Evolutionary conservation across 352 stramenopile genomes (phyloP).

Genomic region (Phytophthora pluvialis): DNA sequence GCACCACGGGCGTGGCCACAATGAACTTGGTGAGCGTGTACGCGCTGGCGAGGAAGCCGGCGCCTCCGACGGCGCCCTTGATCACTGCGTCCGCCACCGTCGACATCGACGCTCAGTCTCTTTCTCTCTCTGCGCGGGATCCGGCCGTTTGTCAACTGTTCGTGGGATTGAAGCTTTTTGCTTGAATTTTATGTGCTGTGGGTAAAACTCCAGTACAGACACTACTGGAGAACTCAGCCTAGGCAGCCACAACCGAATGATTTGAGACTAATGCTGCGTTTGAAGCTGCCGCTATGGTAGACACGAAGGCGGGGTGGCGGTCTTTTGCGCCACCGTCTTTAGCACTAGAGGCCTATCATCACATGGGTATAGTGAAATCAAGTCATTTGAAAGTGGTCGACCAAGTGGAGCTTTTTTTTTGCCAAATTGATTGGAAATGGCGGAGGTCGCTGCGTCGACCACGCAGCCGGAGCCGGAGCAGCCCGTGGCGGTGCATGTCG

Average conservation of each 20-base stretch:
- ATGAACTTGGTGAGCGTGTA: constrained; percentile 87
- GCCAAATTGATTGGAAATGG: constrained; percentile 5
- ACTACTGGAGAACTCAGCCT: too few relatives aligned
- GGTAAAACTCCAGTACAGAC: constrained; percentile 2
- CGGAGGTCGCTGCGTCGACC: background rate
- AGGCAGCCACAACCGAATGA: constrained; percentile 11
- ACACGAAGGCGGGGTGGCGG: too few relatives aligned
- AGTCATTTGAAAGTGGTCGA: too few relatives aligned
- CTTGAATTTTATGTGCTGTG: constrained; percentile 10
- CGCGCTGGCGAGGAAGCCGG: constrained; percentile 77
- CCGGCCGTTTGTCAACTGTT: constrained; percentile 32
- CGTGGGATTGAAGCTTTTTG: constrained; percentile 22
- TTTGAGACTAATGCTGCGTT: too few relatives aligned
- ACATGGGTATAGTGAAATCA: too few relatives aligned
- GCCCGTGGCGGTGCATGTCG: background rate
- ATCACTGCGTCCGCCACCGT: constrained; percentile 62
- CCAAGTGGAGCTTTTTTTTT: background rate
- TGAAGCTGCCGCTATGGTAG: too few relatives aligned
- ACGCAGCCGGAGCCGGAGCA: constrained; percentile 2
- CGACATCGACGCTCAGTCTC: constrained; percentile 46
- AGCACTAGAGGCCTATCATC: too few relatives aligned
- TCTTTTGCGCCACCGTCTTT: too few relatives aligned
- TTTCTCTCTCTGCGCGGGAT: constrained; percentile 9
- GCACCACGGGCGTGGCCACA: constrained; percentile 68
- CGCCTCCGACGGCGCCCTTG: constrained; percentile 72